Evolutionary conservation across 352 stramenopile species (phyloP), one percentile per base, ranked within the genome.

Genomic region (Pythium diclinum): DNA sequence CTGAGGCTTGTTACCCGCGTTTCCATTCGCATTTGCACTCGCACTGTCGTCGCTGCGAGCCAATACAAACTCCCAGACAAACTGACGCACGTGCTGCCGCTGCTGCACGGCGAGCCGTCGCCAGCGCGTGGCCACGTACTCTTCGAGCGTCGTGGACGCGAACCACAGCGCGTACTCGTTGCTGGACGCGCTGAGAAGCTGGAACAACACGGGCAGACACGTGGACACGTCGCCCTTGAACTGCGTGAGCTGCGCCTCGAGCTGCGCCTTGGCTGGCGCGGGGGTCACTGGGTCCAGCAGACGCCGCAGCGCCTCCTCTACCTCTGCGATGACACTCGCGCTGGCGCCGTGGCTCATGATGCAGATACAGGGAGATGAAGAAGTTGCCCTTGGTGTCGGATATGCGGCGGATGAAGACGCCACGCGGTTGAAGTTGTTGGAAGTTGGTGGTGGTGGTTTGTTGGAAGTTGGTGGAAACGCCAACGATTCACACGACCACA

Each of bases 101-200:
- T 92, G 71, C n/a, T 66, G 55, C 14, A 51, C 25, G 5, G 70
- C 48, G 28, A 92, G 81, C 28, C 77, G 72, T 0, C 65, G 30
- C 81, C 81, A 92, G 59, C 73, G 76, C 58, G 70, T 79, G 30
- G 80, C 78, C 3, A 92, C 78, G 67, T 91, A 91, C 69, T 92
- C 83, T 42, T 92, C 83, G 25, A 92, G 60, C 34, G 83, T 83
- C 9, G 78, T 89, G 19, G 74, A 69, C 6, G 83, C 83, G 56
- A 92, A 92, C 83, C 83, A 92, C 44, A 92, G 81, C 67, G 79
- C 71, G 65, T 89, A 91, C 73, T 91, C 79, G 68, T 81, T 89
- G 61, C 68, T 77, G 11, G 79, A 89, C 14, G 78, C 76, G 36
- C 60, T 55, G 40, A 92, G 63, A 14, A 92, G 65, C 69, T 85